Conservation (phyloP, 129 eudicot species). For the Lactuca sativa region DNA sequence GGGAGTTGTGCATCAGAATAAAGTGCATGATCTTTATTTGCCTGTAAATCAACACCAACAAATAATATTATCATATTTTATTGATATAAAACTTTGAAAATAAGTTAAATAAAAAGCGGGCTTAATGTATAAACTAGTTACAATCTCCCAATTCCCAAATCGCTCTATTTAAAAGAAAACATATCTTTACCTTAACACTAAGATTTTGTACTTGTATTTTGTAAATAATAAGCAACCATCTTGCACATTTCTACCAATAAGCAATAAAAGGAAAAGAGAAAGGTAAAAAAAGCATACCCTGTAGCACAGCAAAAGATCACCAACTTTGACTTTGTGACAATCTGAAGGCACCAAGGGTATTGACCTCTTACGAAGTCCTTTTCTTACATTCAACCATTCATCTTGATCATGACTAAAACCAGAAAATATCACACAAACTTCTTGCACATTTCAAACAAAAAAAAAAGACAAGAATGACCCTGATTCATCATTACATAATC, state of each 20-base stretch:
- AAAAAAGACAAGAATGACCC: not conserved
- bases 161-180: too few relatives aligned
- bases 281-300: slow-evolving; percentile 43
- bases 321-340: slow-evolving; percentile 71
- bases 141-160: too few relatives aligned
- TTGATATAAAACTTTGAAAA: too few relatives aligned
- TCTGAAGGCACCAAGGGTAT: slow-evolving; percentile 82
- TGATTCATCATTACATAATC: not conserved
- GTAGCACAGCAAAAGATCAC: slow-evolving; percentile 78
- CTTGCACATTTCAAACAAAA: slow-evolving; percentile 40
- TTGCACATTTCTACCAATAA: too few relatives aligned
- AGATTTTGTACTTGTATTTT: too few relatives aligned
- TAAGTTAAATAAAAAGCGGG: too few relatives aligned
- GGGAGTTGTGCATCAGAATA: slow-evolving; percentile 65
- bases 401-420: slow-evolving; percentile 84
- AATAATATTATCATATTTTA: too few relatives aligned
- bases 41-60: slow-evolving; percentile 36
- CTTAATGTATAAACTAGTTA: too few relatives aligned
- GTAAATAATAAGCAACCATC: too few relatives aligned
- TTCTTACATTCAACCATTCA: slow-evolving; percentile 86
- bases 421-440: slow-evolving; percentile 86
- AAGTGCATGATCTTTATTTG: slow-evolving; percentile 67
- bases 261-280: too few relatives aligned
- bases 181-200: too few relatives aligned
- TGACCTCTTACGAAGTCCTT: slow-evolving; percentile 76